Percentiles rank a stretch among this genome's conserved stretches.
Conservation (phyloP, 106 monocot genomes). For the Gastrodia elata region DNA sequence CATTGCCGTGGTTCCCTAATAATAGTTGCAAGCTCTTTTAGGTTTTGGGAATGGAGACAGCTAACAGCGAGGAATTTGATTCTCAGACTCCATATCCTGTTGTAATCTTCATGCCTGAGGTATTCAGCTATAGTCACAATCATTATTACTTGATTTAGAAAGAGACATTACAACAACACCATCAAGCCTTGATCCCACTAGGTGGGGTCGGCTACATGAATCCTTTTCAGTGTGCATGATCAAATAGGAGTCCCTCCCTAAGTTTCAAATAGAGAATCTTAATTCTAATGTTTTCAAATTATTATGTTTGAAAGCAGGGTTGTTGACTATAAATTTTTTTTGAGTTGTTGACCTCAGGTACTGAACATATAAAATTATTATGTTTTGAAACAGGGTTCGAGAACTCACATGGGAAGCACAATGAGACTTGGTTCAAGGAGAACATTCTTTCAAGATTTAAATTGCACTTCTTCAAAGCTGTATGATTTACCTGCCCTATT, state of each 20-base stretch:
- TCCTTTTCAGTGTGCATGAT: too few species aligned
- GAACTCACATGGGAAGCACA: conserved; percentile 73
- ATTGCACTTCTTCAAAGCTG: conserved; percentile 67
- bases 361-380: too few species aligned
- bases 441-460: conserved; percentile 43
- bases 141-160: background rate
- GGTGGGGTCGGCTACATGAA: too few species aligned
- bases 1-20: background rate
- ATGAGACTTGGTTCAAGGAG: conserved; percentile 66
- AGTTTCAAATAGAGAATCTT: too few species aligned
- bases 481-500: conserved; percentile 10
- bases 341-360: background rate
- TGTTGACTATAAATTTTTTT: too few species aligned
- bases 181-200: too few species aligned
- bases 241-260: too few species aligned
- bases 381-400: conserved; percentile 43
- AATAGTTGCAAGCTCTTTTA: conserved; percentile 4
- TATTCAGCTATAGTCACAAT: conserved; percentile 11
- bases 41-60: conserved; percentile 49
- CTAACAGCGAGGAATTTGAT: conserved; percentile 83
- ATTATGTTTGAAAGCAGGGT: conserved; percentile 27
- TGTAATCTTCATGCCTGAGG: conserved; percentile 83
- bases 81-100: conserved; percentile 41
- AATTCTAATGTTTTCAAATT: too few species aligned
- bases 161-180: background rate